A percentile compares a stretch with the other conserved stretches of the same genome.
Conservation (phyloP, 2,329 filamentous ascomycete species). For the Penicillium capsulatum region DNA sequence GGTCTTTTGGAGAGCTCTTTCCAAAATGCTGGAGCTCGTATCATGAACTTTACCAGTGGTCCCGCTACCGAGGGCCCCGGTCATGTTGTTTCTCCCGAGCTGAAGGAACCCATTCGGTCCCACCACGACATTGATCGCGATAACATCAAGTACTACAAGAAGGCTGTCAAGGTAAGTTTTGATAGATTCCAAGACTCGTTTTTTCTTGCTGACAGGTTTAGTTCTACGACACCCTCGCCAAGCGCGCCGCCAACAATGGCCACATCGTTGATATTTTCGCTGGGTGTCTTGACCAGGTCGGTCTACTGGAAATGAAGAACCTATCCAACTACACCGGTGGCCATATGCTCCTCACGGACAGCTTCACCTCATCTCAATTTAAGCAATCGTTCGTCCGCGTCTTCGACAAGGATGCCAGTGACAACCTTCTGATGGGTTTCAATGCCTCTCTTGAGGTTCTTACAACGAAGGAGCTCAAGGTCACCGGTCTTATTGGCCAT, state of each 20-base stretch:
- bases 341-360: slow-evolving; percentile 97
- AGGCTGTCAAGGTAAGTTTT: slow-evolving; percentile 75
- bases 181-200: too few species aligned
- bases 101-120: slow-evolving; percentile 93
- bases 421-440: slow-evolving; percentile 96
- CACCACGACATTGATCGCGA: slow-evolving; percentile 98
- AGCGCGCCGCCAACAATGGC: slow-evolving; percentile 91
- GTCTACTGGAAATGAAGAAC: slow-evolving; percentile 96
- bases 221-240: slow-evolving; percentile 94
- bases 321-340: slow-evolving; percentile 93
- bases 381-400: slow-evolving; percentile 96
- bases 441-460: slow-evolving; percentile 93
- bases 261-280: slow-evolving; percentile 98
- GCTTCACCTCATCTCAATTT: slow-evolving; percentile 98
- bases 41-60: slow-evolving; percentile 96
- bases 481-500: slow-evolving; percentile 94
- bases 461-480: slow-evolving; percentile 96
- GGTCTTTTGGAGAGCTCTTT: slow-evolving; percentile 91
- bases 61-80: slow-evolving; percentile 94
- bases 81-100: slow-evolving; percentile 91
- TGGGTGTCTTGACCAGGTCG: slow-evolving; percentile 94
- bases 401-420: slow-evolving; percentile 93
- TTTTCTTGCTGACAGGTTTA: slow-evolving; percentile 41
- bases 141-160: slow-evolving; percentile 99
- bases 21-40: slow-evolving; percentile 87